Conservation (phyloP, 495 filamentous ascomycete genomes). For the Annulohypoxylon bovei region DNA sequence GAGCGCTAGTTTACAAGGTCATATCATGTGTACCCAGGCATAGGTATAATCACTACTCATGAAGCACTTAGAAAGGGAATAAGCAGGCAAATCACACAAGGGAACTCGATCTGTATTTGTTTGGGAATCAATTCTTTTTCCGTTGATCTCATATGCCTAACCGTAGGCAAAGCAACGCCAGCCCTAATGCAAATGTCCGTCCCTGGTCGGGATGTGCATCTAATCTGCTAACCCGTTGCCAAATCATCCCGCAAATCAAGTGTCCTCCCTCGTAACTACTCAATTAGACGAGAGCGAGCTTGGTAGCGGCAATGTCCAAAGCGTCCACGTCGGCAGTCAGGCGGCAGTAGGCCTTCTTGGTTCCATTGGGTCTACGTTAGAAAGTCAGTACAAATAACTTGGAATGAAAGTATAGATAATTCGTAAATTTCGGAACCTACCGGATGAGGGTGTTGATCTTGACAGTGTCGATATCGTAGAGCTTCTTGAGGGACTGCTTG, state of each 20-base stretch:
- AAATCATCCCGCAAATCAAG: constrained; percentile 34
- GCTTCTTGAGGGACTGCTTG: constrained; percentile 97
- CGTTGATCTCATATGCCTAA: constrained; percentile 46
- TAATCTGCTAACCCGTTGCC: constrained; percentile 31
- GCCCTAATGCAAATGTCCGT: constrained; percentile 48
- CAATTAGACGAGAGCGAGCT: constrained; percentile 93
- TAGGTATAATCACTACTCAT: constrained; percentile 21
- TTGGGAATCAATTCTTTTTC: constrained; percentile 45
- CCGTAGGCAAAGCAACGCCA: constrained; percentile 48
- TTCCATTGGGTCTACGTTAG: constrained; percentile 80
- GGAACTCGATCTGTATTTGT: constrained; percentile 21
- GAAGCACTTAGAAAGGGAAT: not conserved
- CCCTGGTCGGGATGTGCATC: constrained; percentile 43
- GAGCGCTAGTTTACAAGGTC: not conserved
- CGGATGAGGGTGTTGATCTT: constrained; percentile 99
- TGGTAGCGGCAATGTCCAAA: constrained; percentile 98
- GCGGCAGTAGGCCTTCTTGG: constrained; percentile 98
- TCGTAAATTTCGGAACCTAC: constrained; percentile 58
- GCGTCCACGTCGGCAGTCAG: constrained; percentile 96
- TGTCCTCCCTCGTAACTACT: constrained; percentile 15
- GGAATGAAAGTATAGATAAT: not conserved
- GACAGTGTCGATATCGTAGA: constrained; percentile 96
- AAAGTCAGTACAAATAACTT: constrained; percentile 25
- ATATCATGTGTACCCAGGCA: not conserved
- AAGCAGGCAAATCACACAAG: constrained; percentile 17